Percentiles rank a stretch among this genome's conserved stretches.
phyloP scores from a whole-genome alignment of 352 stramenopile genomes.

The Pythium scleroteichum region DNA sequence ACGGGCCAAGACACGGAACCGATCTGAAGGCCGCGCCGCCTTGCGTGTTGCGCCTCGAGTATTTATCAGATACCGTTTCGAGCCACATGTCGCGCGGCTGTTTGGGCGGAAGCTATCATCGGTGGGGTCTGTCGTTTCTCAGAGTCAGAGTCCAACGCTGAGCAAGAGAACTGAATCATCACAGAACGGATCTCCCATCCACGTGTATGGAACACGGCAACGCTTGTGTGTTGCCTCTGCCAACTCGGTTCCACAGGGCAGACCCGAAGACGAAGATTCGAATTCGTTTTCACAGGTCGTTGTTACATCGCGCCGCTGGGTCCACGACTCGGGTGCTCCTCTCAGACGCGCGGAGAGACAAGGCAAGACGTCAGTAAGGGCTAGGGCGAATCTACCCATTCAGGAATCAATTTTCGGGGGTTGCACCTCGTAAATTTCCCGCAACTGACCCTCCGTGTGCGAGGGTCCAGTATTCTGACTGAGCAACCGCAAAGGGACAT shows the following conservation, averaged over 20 bases:
- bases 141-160: background rate
- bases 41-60: no score
- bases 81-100: background rate
- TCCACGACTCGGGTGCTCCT: no score
- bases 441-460: slow-evolving; percentile 4
- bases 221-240: background rate
- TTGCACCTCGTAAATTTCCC: slow-evolving; percentile 7
- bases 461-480: slow-evolving; percentile 13
- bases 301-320: slow-evolving; percentile 8
- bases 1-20: no score
- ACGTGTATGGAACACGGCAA: no score
- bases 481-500: background rate
- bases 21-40: background rate
- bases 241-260: background rate
- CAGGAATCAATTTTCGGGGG: background rate
- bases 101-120: no score
- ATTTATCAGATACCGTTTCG: no score
- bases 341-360: slow-evolving; percentile 13
- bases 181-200: no score
- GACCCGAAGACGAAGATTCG: slow-evolving; percentile 17
- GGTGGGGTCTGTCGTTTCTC: no score
- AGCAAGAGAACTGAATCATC: no score
- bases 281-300: slow-evolving; percentile 19
- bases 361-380: slow-evolving; percentile 3
- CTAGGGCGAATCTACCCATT: slow-evolving; percentile 21